A percentile compares a stretch with the other conserved stretches of the same genome.
Evolutionary conservation across 2,329 filamentous ascomycete genomes (phyloP).

Genomic region (Aspergillus calidoustus): DNA sequence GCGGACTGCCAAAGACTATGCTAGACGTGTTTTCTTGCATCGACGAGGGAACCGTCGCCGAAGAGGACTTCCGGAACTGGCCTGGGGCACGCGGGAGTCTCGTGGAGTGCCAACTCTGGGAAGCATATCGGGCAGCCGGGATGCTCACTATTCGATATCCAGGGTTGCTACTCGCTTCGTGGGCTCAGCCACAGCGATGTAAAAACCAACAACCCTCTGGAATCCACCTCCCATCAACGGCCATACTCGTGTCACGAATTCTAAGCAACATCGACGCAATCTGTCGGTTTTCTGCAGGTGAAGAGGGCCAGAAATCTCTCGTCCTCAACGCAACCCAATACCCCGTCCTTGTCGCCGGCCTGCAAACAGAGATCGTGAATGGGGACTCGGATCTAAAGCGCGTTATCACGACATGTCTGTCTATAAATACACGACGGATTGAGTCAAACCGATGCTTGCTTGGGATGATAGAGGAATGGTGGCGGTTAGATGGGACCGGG

Average conservation of each 20-base stretch:
- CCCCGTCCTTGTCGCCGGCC: slow-evolving; percentile 30
- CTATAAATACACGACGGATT: background rate
- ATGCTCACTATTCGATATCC: slow-evolving; percentile 29
- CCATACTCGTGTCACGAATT: slow-evolving; percentile 27
- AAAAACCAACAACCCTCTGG: background rate
- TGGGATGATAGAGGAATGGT: slow-evolving; percentile 28
- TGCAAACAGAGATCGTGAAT: slow-evolving; percentile 20
- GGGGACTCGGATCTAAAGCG: slow-evolving; percentile 24
- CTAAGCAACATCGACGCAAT: slow-evolving; percentile 34
- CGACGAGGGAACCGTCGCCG: slow-evolving; percentile 25
- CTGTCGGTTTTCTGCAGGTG: slow-evolving; percentile 24
- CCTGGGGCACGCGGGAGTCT: slow-evolving; percentile 31
- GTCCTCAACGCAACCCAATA: slow-evolving; percentile 34
- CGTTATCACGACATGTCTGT: background rate
- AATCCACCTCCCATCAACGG: slow-evolving; percentile 19
- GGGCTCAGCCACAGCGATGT: background rate
- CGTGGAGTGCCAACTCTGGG: slow-evolving; percentile 36
- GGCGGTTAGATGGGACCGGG: slow-evolving; percentile 23
- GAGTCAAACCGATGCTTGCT: slow-evolving; percentile 2
- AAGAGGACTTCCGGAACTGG: slow-evolving; percentile 37
- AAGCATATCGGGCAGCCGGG: slow-evolving; percentile 34
- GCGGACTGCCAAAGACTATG: slow-evolving; percentile 33
- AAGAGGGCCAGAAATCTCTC: slow-evolving; percentile 20
- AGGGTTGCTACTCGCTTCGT: background rate
- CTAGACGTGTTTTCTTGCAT: slow-evolving; percentile 35